Evolutionary conservation across 2,329 filamentous ascomycete species (phyloP), one percentile per base, ranked within the genome.

Genomic region (Phialemonium atrogriseum): DNA sequence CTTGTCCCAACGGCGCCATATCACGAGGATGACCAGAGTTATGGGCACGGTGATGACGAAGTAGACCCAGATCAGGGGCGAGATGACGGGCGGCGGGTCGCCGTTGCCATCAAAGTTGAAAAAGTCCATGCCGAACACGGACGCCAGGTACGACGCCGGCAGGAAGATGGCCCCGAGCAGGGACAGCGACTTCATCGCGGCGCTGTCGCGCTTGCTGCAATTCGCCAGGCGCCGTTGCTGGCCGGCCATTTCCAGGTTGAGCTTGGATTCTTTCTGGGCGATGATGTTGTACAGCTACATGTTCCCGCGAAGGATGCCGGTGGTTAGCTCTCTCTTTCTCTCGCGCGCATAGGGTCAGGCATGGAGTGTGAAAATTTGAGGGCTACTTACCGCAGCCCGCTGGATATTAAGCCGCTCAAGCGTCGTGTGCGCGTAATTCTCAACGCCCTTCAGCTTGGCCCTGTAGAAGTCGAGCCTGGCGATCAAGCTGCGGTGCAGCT

Each of bases 101-200:
- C 38, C 32, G 20, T 25, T 36, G 19, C 24, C 24, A 24, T 10
- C 19, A 42, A 77, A 79, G 52, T 79, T 67, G 57, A 80, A 80
- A 49, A 80, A 80, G 0, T 72, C 73, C 73, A 78, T 80, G 58
- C 67, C 70, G 43, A 80, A 80, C 15, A 80, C 59, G 1, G 75
- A 79, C 7, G 75, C 67, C 12, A 80, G 61, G 41, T 70, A 77
- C 1, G 73, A 77, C 2, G 73, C 74, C 0, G 75, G 75, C 5
- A 80, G 57, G 44, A 80, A 80, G 24, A 80, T 58, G 24, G 73
- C 73, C 17, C 75, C 76, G 34, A 80, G 66, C 1, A 80, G 62
- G 0, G 74, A 77, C 23, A 80, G 60, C 1, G 73, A 75, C 58
- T 79, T 80, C 73, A 78, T 77, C 35, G 73, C 71, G 4, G 70